phyloP scores from a whole-genome alignment of 208 protist species.

The Trypanosoma cruzi region DNA sequence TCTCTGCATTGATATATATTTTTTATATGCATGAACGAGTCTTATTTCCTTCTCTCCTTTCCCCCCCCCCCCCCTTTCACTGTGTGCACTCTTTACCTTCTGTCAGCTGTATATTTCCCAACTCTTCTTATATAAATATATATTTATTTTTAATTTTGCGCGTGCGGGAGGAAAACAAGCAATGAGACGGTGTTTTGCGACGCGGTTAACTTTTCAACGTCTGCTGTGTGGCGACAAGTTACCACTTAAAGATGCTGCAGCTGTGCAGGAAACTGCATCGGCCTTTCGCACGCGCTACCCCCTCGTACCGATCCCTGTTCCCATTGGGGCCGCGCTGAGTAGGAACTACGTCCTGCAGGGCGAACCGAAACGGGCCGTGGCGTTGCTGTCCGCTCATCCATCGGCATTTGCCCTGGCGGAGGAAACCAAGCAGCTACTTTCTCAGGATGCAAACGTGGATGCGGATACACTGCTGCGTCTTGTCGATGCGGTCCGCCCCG shows the following conservation, averaged over 20 bases:
- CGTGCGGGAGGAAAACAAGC: neutral
- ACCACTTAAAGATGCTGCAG: slow-evolving; percentile 7
- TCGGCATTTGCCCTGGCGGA: slow-evolving; percentile 12
- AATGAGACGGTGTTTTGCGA: slow-evolving; percentile 26
- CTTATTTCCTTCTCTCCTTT: neutral
- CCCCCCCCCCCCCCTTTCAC: neutral
- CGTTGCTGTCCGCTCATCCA: slow-evolving; percentile 50
- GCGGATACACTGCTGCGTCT: slow-evolving; percentile 34
- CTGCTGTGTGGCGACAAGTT: slow-evolving; percentile 49
- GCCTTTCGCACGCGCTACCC: slow-evolving; percentile 32
- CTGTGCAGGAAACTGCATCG: slow-evolving; percentile 13
- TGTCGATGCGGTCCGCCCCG: slow-evolving; percentile 30
- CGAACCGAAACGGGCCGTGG: slow-evolving; percentile 36
- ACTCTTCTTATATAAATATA: too few species aligned
- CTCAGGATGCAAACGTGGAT: slow-evolving; percentile 2
- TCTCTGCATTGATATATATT: neutral
- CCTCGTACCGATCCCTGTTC: slow-evolving; percentile 48
- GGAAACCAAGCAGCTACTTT: slow-evolving; percentile 17
- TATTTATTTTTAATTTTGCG: neutral
- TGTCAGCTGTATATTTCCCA: too few species aligned
- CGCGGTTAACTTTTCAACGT: slow-evolving; percentile 60
- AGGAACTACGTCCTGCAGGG: slow-evolving; percentile 31
- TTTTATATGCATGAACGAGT: neutral
- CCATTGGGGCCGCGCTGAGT: slow-evolving; percentile 43
- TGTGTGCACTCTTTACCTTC: too few species aligned